Percentiles rank a stretch among this genome's conserved stretches.
phyloP scores from a whole-genome alignment of 2,329 filamentous ascomycete genomes.

The Penicillium sp. region DNA sequence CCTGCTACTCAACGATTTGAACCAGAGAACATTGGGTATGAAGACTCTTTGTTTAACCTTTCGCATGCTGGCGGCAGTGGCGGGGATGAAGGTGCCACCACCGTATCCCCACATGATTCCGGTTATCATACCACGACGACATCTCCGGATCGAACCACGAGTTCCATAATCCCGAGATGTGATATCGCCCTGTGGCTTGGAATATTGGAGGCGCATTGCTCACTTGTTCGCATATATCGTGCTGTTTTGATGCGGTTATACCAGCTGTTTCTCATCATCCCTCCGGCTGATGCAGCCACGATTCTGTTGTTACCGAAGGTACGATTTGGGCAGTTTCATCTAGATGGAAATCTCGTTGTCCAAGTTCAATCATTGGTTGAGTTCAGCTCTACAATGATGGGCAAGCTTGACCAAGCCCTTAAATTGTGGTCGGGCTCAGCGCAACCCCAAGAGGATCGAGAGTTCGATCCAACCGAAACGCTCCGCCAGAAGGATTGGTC shows the following conservation, averaged over 20 bases:
- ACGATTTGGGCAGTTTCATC: constrained; percentile 8
- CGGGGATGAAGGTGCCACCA: constrained; percentile 2
- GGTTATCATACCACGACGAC: constrained; percentile 11
- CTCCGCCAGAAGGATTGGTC: constrained; percentile 1
- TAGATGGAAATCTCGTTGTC: constrained; percentile 10
- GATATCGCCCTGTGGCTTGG: constrained; percentile 14
- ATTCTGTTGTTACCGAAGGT: constrained; percentile 16
- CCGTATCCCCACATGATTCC: constrained; percentile 13
- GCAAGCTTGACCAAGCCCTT: constrained; percentile 14
- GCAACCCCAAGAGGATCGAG: neutral
- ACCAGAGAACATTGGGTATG: neutral
- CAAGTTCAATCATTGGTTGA: constrained; percentile 18
- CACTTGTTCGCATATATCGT: constrained; percentile 18
- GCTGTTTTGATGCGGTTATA: constrained; percentile 20
- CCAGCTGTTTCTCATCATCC: constrained; percentile 17
- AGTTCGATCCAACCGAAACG: neutral
- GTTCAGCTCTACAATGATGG: constrained; percentile 13
- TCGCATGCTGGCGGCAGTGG: neutral
- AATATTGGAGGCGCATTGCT: constrained; percentile 18
- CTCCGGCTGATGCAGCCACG: constrained; percentile 12
- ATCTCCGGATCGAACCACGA: neutral
- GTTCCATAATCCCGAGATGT: neutral
- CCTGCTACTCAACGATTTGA: neutral
- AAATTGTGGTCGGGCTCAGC: neutral
- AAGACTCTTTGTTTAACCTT: neutral